Conservation (phyloP, 192 early-diverging fungal genomes). For the Podila clonocystis region DNA sequence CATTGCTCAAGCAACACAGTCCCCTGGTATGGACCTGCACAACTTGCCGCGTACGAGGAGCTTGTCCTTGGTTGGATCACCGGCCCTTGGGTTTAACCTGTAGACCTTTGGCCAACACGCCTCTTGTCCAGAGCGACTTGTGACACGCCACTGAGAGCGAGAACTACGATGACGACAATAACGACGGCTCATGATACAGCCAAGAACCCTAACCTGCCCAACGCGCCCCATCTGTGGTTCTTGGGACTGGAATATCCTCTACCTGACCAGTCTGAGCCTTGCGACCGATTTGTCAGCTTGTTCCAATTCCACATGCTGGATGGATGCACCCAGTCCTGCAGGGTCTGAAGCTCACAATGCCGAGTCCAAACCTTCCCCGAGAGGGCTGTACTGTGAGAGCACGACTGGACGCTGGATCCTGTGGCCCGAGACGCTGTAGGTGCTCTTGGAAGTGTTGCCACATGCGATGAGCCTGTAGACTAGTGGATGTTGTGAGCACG, state of each 20-base stretch:
- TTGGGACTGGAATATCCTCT: conserved; percentile 27
- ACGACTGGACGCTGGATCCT: not conserved
- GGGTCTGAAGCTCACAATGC: conserved; percentile 4
- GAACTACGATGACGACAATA: not conserved
- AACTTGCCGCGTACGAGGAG: not conserved
- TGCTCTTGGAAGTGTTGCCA: not conserved
- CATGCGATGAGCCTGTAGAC: not conserved
- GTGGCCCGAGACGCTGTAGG: not conserved
- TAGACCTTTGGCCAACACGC: not conserved
- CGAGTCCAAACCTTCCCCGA: not conserved
- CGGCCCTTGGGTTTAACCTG: not conserved
- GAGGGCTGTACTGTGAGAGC: not conserved
- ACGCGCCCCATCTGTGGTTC: conserved; percentile 8
- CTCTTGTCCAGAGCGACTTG: not conserved
- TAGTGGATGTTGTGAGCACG: not conserved
- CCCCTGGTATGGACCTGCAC: not conserved
- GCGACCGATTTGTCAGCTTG: conserved; percentile 7
- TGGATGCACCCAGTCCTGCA: conserved; percentile 10
- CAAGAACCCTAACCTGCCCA: not conserved
- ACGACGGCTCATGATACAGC: not conserved
- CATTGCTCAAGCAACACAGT: not conserved
- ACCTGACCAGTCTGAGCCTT: not conserved
- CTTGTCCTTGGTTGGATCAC: not conserved
- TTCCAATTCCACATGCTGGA: conserved; percentile 31
- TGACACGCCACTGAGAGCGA: not conserved